These are phyloP conservation scores for Penicillium cosmopolitanum DNA, from an alignment of 495 filamentous ascomycete species.

Conservation along the genomic window DNA sequence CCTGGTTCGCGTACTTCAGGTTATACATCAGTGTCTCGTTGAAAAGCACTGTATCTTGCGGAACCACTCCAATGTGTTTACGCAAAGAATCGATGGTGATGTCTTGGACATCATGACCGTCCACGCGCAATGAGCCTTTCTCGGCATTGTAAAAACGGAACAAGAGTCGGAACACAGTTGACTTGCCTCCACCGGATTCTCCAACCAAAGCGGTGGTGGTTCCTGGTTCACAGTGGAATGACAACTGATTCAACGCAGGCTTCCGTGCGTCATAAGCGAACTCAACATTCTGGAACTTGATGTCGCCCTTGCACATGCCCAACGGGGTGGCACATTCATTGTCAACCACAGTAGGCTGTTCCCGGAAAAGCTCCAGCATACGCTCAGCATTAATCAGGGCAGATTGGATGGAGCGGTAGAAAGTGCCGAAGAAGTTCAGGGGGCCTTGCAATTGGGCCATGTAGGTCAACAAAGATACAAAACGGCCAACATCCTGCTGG, in stretches of 20 bases:
- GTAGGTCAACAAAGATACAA: constrained; percentile 82
- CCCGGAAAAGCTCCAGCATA: constrained; percentile 92
- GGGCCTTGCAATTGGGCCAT: constrained; percentile 91
- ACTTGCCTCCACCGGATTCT: constrained; percentile 95
- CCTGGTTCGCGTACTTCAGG: constrained; percentile 87
- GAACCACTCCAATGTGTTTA: constrained; percentile 89
- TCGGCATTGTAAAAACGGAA: constrained; percentile 92
- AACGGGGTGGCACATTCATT: constrained; percentile 58
- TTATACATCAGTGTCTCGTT: constrained; percentile 99
- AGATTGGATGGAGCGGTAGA: constrained; percentile 94
- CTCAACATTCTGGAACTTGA: constrained; percentile 82
- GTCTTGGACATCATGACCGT: constrained; percentile 80
- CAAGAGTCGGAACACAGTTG: constrained; percentile 92
- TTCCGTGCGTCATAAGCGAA: constrained; percentile 91
- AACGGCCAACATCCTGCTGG: constrained; percentile 72
- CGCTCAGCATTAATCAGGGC: constrained; percentile 97
- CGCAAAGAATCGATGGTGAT: constrained; percentile 93
- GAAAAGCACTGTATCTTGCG: constrained; percentile 95
- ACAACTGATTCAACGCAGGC: constrained; percentile 79
- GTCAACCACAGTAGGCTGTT: constrained; percentile 88
- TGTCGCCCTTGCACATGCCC: constrained; percentile 70
- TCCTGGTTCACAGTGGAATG: constrained; percentile 81
- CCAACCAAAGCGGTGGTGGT: constrained; percentile 96
- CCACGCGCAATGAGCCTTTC: constrained; percentile 78
- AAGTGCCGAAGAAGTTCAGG: constrained; percentile 96